Base-by-base conservation (phyloP, 345 rosid genomes). In the Anastatica hierochuntica region DNA sequence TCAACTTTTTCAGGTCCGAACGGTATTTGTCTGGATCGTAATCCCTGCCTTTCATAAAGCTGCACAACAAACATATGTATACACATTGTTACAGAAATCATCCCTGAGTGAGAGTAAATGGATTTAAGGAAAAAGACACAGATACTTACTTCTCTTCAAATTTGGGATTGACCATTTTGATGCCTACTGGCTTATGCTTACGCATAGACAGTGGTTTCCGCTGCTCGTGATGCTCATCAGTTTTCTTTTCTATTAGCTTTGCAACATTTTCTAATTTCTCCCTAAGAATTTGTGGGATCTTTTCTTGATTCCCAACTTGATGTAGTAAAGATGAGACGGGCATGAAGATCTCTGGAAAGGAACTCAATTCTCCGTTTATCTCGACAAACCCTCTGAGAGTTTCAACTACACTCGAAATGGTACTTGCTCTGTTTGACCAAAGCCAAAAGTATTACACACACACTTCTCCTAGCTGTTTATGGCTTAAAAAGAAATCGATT, bases 21-120 rank as follows among this genome's bases (percentile, higher is more conserved):
- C 86, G 70, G 27, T 77, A 74, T 8, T 90, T 78, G 52, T 92
- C 98, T 34, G 94, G 98, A 73, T 88, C 98, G 14, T 88, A 88
- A 73, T 92, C 97, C 69, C 88, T 83, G 29, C 86, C 90, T 77
- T 75, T 81, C 10, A 66, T 83, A 70, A 71, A 92, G 79, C 97
- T 92, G 87, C 83, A 78, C 26, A 64, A 73, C 31, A 56, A 54
- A 64, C 5, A 64, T 56, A 41, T 53, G 43, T 35, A 44, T 27
- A 27, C 45, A 42, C 49, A 42, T 8, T 54, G 24, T 54, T 53
- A 33, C 6, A 30, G 19, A 46, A 31, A 42, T 36, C 44, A 34
- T 15, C 6, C 37, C 13, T 16, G 7, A 6, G n/a, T 51, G 18
- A 15, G 16, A 15, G 5, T 18, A 56, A 41, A 33, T 53, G 36